Evolutionary conservation across 2,329 filamentous ascomycete genomes (phyloP).

Genomic region (Phyllosticta paracitricarpa): DNA sequence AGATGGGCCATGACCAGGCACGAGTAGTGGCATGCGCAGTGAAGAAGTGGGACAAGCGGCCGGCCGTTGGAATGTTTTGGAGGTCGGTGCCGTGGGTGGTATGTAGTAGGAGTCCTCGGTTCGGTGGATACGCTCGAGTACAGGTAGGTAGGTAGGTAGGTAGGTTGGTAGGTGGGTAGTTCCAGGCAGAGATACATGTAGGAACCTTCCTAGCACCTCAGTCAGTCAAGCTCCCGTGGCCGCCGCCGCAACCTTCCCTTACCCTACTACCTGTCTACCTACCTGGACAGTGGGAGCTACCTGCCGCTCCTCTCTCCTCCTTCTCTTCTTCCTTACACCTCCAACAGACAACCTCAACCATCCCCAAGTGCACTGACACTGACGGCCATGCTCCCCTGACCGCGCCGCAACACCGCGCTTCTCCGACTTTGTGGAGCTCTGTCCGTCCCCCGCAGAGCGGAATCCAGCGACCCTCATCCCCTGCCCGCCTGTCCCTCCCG

Average conservation of each 20-base stretch:
- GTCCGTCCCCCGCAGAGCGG: conserved; percentile 2
- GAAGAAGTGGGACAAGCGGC: not conserved
- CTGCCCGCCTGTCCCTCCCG: not conserved
- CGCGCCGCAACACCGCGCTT: not conserved
- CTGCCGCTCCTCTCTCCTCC: not conserved
- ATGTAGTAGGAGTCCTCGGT: not conserved
- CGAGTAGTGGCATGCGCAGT: not conserved
- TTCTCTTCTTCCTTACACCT: not conserved
- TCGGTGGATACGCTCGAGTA: not conserved
- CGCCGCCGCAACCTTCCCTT: conserved; percentile 2
- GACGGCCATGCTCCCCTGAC: conserved; percentile 6
- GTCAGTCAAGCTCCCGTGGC: not conserved
- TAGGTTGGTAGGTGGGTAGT: not conserved
- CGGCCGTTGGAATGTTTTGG: not conserved
- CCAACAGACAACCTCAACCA: not conserved
- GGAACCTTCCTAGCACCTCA: too few species aligned
- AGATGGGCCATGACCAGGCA: conserved; percentile 3
- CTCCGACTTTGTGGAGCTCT: conserved; percentile 1
- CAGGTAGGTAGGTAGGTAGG: too few species aligned
- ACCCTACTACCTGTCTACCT: not conserved
- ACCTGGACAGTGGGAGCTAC: not conserved
- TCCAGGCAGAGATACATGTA: not conserved
- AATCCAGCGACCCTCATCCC: conserved; percentile 10
- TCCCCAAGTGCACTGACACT: not conserved
- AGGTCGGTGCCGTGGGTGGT: not conserved